phyloP scores from a whole-genome alignment of 2,329 filamentous ascomycete genomes.

The Aspergillus brunneoviolaceus region DNA sequence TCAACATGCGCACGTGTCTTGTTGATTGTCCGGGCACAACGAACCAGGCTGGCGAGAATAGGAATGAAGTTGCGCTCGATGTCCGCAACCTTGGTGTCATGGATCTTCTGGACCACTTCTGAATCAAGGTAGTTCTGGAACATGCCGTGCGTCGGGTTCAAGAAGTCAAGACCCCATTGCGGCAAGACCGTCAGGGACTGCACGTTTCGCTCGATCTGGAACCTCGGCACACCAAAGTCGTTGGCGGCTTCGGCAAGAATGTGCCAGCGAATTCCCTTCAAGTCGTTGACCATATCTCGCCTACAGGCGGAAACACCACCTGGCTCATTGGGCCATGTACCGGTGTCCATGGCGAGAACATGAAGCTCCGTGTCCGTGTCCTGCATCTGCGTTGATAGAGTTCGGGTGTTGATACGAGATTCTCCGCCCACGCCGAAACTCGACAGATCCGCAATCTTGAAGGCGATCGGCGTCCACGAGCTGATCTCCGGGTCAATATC shows the following conservation, averaged over 20 bases:
- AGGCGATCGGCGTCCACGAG: conserved; percentile 51
- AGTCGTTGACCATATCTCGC: conserved; percentile 54
- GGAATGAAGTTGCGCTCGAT: conserved; percentile 55
- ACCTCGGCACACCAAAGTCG: conserved; percentile 54
- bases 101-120: conserved; percentile 41
- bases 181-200: conserved; percentile 55
- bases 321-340: conserved; percentile 53
- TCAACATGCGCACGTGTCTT: conserved; percentile 44
- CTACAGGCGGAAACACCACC: conserved; percentile 57
- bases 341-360: conserved; percentile 53
- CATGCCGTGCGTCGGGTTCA: conserved; percentile 53
- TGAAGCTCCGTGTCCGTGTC: conserved; percentile 50
- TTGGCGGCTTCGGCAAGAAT: conserved; percentile 56
- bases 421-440: conserved; percentile 54
- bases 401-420: conserved; percentile 50
- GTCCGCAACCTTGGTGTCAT: conserved; percentile 46
- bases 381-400: conserved; percentile 29
- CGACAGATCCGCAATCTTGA: conserved; percentile 52
- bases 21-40: conserved; percentile 48
- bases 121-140: conserved; percentile 54
- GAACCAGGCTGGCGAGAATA: conserved; percentile 50
- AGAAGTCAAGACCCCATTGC: conserved; percentile 55
- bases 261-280: conserved; percentile 54
- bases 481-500: conserved; percentile 52
- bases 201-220: conserved; percentile 55